Evolutionary conservation across 2,329 filamentous ascomycete genomes (phyloP).

Genomic region (Ophiostoma perfectum): DNA sequence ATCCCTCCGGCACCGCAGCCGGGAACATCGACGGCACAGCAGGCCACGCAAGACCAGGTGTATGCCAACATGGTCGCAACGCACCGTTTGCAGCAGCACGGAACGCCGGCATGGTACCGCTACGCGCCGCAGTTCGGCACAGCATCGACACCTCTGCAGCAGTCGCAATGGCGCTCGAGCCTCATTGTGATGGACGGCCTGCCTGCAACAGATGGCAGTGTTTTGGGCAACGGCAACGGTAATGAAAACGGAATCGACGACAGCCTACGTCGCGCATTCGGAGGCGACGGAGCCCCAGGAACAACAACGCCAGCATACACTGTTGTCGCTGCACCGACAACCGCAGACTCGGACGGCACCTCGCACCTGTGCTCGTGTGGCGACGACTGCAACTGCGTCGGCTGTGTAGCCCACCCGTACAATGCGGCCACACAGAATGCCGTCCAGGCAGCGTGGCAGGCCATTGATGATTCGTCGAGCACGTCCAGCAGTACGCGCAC

Average conservation of each 20-base stretch:
- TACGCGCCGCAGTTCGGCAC: constrained; percentile 27
- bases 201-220: too few species aligned
- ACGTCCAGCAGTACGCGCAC: neutral
- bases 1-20: neutral
- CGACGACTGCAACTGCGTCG: constrained; percentile 28
- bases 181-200: constrained; percentile 19
- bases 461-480: constrained; percentile 24
- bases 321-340: neutral
- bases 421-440: constrained; percentile 27
- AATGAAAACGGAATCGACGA: neutral
- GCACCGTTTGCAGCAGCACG: constrained; percentile 12
- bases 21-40: neutral
- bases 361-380: constrained; percentile 28
- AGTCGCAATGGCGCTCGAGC: constrained; percentile 25
- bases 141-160: constrained; percentile 26
- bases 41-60: neutral
- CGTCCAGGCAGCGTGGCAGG: constrained; percentile 26
- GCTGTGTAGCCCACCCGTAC: constrained; percentile 28
- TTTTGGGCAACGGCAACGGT: neutral
- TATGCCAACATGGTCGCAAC: constrained; percentile 10
- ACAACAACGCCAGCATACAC: neutral
- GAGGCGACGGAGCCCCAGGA: neutral
- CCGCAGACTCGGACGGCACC: constrained; percentile 12
- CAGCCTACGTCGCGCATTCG: neutral
- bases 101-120: constrained; percentile 23